Base-by-base conservation (phyloP, 164 flowering plant species). In the Nelumbo lutea region DNA sequence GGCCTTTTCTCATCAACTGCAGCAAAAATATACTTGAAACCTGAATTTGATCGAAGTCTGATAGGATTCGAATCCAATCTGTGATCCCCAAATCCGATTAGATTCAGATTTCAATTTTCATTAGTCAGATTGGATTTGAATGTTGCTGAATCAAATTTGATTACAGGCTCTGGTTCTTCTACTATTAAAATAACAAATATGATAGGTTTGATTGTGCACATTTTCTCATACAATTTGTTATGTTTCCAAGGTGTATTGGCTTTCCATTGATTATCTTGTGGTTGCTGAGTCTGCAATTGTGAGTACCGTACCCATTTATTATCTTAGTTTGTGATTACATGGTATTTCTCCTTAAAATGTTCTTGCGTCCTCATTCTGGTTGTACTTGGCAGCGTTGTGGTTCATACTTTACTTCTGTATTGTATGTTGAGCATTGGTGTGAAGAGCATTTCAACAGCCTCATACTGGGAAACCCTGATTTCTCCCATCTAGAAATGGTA, bases 351-450 rank as follows among this genome's bases (percentile, higher is more conserved):
- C 61, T 27, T 27, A 27, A 9, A 3, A 3, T 46, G 52, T 15
- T 27, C 5, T 1, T 8, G 6, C 59, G 40, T 65, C 6, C 67
- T 72, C 38, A 66, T 48, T 58, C 48, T 62, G 56, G 43, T 58
- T 66, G 43, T 50, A 41, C 65, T 68, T 81, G 66, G 66, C 85
- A 95, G 99, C 73, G 65, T 60, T 92, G 89, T 85, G 98, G 98
- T 15, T 82, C 94, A 27, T 93, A 87, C 82, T 93, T 96, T 70
- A 88, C 99, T 14, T 79, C 99, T 64, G 77, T 90, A 47, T 71
- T 96, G 87, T 96, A 96, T 71, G 93, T 96, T 77, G 99, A 96
- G 78, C 83, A 93, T 75, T 96, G 99, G 99, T 96, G 98, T 82
- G 93, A 89, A 76, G 96, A 92, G 68, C 79, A 88, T 75, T 92